Percentiles rank a stretch among this genome's conserved stretches.
Evolutionary conservation across 352 stramenopile genomes (phyloP).

Genomic region (Phytophthora nicotianae): DNA sequence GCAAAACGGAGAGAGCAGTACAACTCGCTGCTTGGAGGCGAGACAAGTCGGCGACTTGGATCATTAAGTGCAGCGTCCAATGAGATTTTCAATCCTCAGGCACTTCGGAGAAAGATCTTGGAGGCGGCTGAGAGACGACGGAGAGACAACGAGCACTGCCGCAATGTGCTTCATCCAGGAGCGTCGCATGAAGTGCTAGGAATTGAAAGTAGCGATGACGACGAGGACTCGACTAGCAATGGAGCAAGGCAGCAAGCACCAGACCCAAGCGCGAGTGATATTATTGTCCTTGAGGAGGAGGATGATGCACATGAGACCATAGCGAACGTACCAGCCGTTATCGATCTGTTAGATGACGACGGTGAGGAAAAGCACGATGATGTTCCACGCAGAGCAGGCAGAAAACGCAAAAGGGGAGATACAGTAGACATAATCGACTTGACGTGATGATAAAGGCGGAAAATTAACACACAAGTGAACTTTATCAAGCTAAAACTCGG

Average conservation of each 20-base stretch:
- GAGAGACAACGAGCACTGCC: constrained; percentile 45
- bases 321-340: constrained; percentile 4
- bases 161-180: constrained; percentile 29
- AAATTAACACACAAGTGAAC: neutral
- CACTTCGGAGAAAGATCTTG: constrained; percentile 45
- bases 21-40: constrained; percentile 40
- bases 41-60: constrained; percentile 44
- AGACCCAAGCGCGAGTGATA: neutral
- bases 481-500: constrained; percentile 68
- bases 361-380: constrained; percentile 7
- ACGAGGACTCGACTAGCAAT: constrained; percentile 15
- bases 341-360: constrained; percentile 24
- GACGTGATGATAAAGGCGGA: constrained; percentile 17
- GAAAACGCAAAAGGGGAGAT: constrained; percentile 23
- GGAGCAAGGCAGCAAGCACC: neutral
- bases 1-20: constrained; percentile 51
- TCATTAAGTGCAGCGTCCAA: constrained; percentile 4
- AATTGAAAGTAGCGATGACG: constrained; percentile 51
- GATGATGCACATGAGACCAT: constrained; percentile 4
- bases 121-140: constrained; percentile 63
- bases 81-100: constrained; percentile 23
- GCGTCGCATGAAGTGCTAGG: constrained; percentile 45
- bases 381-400: neutral
- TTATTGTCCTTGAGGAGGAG: constrained; percentile 22
- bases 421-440: constrained; percentile 33